These are phyloP conservation scores for Melampsora larici-populina DNA, from an alignment of 1,284 basidiomycete genomes.

Conservation along the genomic window DNA sequence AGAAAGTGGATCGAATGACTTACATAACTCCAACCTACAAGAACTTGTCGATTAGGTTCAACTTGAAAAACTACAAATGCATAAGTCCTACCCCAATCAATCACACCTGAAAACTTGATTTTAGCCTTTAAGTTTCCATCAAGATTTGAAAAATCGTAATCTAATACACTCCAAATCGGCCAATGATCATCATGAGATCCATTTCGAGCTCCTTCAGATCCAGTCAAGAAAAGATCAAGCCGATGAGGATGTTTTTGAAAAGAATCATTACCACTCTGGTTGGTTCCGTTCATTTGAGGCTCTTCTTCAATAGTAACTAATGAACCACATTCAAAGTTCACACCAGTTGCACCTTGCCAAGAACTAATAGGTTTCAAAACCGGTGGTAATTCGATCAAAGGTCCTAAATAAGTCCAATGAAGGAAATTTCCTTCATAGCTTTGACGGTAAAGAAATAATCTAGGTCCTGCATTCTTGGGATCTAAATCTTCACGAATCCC, in stretches of 20 bases:
- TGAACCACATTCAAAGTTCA: constrained; percentile 46
- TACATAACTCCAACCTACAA: constrained; percentile 47
- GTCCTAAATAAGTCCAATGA: constrained; percentile 47
- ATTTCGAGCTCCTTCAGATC: constrained; percentile 47
- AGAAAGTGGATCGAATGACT: neutral
- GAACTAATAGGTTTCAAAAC: constrained; percentile 37
- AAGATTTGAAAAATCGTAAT: constrained; percentile 12
- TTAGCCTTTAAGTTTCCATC: constrained; percentile 10
- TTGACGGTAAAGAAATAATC: constrained; percentile 48
- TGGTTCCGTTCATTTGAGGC: constrained; percentile 39
- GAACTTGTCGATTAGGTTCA: constrained; percentile 39
- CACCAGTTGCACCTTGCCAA: constrained; percentile 46
- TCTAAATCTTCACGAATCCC: constrained; percentile 44
- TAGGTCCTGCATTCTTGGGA: constrained; percentile 39
- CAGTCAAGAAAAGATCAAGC: constrained; percentile 45
- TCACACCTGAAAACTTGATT: constrained; percentile 44
- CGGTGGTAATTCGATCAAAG: constrained; percentile 33
- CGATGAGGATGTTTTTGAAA: neutral
- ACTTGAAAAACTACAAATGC: constrained; percentile 46
- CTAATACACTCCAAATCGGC: constrained; percentile 46
- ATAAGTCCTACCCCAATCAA: constrained; percentile 48
- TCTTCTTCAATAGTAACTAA: constrained; percentile 46
- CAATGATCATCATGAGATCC: constrained; percentile 41
- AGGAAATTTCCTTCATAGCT: constrained; percentile 37
- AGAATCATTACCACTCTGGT: constrained; percentile 14